Base-by-base conservation (phyloP, 305 asterid species). In the Ilex paraguariensis region DNA sequence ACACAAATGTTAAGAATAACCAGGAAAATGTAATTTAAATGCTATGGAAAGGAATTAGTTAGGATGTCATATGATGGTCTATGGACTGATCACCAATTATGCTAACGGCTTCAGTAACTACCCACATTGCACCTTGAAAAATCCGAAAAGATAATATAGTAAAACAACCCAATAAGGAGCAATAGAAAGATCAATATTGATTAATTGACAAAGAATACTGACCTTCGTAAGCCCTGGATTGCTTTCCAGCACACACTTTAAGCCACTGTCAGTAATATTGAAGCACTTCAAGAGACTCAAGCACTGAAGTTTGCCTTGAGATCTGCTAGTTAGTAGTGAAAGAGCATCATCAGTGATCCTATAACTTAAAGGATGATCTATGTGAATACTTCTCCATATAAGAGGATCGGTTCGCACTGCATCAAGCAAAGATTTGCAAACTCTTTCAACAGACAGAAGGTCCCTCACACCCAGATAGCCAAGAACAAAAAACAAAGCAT, bases 321-420 rank as follows among this genome's bases (percentile, higher is more conserved):
- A 40, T 40, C 60, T 56, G 13, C 44, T 56, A 30, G 60, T 56
- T 9, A 56, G 16, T 7, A 28, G 60, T 9, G 28, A 13, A 11
- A 56, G 60, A 31, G 12, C 28, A 56, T 31, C 60, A 56, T 56
- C 60, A 28, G 60, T 56, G 16, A 56, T 56, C 60, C 17, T 56
- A 16, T 28, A 16, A 56, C 16, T 56, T 40, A 30, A 31, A 1
- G 60, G 60, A 6, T 0, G 42, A 56, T 31, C 60, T 1, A 56
- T 31, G 44, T 56, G 42, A n/a, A 56, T 28, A 6, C 42, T 56
- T 21, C 60, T 56, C 60, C 60, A 56, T 11, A 8, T 6, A 10
- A 28, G 42, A 9, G 60, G 44, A 28, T 56, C 60, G 16, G 7
- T 56, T 30, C 16, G 60, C 8, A 56, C 60, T 9, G 60, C 16